These are phyloP conservation scores for Microcera coccophila DNA, from an alignment of 2,329 filamentous ascomycete species.

Conservation along the genomic window DNA sequence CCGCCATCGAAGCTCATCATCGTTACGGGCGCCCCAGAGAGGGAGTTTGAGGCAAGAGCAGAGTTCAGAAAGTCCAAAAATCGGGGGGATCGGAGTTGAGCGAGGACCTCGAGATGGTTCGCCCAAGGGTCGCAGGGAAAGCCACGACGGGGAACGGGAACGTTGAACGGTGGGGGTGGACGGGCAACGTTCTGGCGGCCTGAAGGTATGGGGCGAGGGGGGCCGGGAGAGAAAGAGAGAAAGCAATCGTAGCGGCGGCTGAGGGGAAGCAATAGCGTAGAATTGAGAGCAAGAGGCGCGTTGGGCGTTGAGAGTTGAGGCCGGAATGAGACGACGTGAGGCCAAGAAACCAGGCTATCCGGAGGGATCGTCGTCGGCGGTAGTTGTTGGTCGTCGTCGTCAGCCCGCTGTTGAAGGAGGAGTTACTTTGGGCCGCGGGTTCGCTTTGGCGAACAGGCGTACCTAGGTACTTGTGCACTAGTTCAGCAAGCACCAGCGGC, in stretches of 20 bases:
- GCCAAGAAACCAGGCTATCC: neutral
- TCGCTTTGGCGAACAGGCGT: too few species aligned
- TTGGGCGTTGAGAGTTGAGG: neutral
- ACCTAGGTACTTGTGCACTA: neutral
- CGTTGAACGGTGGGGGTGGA: neutral
- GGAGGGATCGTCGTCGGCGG: neutral
- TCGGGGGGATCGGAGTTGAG: neutral
- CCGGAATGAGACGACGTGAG: neutral
- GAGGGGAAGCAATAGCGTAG: slow-evolving; percentile 1
- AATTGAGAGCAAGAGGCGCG: neutral
- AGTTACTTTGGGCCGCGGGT: too few species aligned
- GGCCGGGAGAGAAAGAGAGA: slow-evolving; percentile 3
- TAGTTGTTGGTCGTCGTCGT: neutral
- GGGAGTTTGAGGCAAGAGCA: slow-evolving; percentile 3
- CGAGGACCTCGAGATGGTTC: neutral
- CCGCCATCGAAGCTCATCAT: slow-evolving; percentile 61
- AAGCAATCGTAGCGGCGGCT: neutral
- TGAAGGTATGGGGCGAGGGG: slow-evolving; percentile 5
- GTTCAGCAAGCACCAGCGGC: neutral
- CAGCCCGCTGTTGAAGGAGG: neutral
- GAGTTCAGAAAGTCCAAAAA: slow-evolving; percentile 1
- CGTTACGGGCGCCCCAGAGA: slow-evolving; percentile 9
- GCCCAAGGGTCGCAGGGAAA: neutral
- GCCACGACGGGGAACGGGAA: neutral
- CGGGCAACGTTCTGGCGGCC: neutral